phyloP scores from a whole-genome alignment of 2,329 filamentous ascomycete species.

The Colletotrichum magnum region DNA sequence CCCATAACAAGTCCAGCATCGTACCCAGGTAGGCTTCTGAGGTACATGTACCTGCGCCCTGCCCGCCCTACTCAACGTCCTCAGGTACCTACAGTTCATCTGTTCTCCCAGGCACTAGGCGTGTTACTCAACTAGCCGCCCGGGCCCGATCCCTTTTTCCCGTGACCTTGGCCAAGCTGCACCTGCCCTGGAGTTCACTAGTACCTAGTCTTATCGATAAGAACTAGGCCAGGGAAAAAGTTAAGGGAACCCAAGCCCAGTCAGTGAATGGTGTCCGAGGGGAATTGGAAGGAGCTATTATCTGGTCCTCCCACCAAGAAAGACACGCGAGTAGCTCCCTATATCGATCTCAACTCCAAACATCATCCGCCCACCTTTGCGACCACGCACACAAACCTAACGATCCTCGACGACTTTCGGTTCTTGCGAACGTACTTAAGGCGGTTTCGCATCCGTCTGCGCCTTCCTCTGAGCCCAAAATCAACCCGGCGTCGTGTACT shows the following conservation, averaged over 20 bases:
- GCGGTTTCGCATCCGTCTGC: not conserved
- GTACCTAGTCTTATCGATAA: conserved; percentile 36
- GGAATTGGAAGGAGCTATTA: conserved; percentile 33
- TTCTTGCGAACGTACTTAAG: not conserved
- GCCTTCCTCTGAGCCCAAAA: not conserved
- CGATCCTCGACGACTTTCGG: conserved; percentile 15
- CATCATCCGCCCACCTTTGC: conserved; percentile 5
- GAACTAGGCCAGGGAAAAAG: conserved; percentile 32
- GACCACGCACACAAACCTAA: not conserved
- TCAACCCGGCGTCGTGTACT: conserved; percentile 9
- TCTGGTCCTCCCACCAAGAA: conserved; percentile 29
- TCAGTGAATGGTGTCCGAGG: conserved; percentile 29
- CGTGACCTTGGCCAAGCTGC: conserved; percentile 31
- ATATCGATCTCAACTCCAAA: conserved; percentile 13
- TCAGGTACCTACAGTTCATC: conserved; percentile 6
- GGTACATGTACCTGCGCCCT: conserved; percentile 12
- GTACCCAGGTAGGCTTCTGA: not conserved
- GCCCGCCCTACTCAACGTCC: not conserved
- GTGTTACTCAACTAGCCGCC: conserved; percentile 9
- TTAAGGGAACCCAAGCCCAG: conserved; percentile 39
- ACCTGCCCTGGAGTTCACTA: conserved; percentile 9
- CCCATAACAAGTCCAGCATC: no score
- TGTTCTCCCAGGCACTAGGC: conserved; percentile 16
- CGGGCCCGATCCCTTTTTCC: conserved; percentile 18
- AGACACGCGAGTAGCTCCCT: conserved; percentile 24